Base-by-base conservation (phyloP, 371 early-diverging fungal genomes). In the Mucor indicus region DNA sequence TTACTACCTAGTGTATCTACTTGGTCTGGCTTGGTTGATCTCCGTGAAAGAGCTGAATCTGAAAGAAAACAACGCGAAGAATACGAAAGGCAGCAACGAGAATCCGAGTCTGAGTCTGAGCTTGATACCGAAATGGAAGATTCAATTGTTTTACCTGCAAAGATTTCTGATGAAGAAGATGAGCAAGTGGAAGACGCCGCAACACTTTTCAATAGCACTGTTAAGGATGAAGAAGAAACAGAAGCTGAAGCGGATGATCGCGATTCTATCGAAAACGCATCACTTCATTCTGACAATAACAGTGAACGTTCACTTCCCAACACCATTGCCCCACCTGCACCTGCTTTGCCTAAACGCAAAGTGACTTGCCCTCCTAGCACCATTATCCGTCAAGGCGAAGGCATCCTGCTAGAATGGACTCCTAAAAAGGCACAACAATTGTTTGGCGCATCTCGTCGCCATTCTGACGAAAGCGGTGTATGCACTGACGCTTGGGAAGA, bases 341-440 rank as follows among this genome's bases (percentile, higher is more conserved):
- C 40, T 21, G 37, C 17, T 27, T 12, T 33, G 2, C 38, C 44
- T 20, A 49, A 42, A 44, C 38, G 38, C 48, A 48, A 62, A 45
- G 57, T 66, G 39, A 12, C 53, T 47, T 45, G 29, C 48, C 32
- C 48, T 46, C 49, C 63, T 45, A 42, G 47, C 49, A 47, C 56
- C 7, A 65, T 59, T 11, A 58, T 75, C 44, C 64, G 77, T 4
- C 61, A 80, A 47, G 72, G 77, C 19, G 68, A 67, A 55, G 69
- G 64, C 21, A 56, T 68, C 10, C 11, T 68, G 3, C 24, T 64
- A 9, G 55, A 46, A 39, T 68, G 64, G 64, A 44, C 38, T 1
- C 44, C 44, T 12, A 57, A 55, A 7, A 61, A 41, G 24, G 69
- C 69, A 10, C 55, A 56, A 35, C 45, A 61, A 29, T 19, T 56